These are phyloP conservation scores for Puccinia sorghi DNA, from an alignment of 1,284 basidiomycete species.

Conservation along the genomic window DNA sequence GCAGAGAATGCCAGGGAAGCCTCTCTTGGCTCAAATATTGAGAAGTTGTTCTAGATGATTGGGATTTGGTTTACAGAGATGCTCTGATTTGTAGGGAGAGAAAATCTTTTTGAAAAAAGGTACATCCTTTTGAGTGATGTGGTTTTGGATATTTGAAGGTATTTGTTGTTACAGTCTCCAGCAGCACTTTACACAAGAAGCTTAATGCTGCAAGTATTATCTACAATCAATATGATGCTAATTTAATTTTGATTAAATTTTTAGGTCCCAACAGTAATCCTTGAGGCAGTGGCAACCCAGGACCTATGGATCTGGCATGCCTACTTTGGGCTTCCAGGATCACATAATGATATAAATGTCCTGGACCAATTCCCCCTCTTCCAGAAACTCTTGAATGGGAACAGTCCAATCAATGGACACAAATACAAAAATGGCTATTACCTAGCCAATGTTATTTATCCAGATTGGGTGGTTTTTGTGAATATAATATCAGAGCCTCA, in stretches of 20 bases:
- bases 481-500: background rate
- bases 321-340: background rate
- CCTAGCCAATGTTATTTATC: background rate
- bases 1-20: conserved; percentile 18
- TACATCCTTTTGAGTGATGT: background rate
- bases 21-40: background rate
- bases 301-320: conserved; percentile 15
- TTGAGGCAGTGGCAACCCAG: background rate
- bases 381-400: background rate
- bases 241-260: background rate
- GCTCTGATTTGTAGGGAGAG: background rate
- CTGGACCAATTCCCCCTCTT: background rate
- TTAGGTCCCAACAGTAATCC: background rate
- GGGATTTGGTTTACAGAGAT: background rate
- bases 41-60: background rate
- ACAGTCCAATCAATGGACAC: background rate
- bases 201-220: background rate
- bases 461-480: no score
- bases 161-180: conserved; percentile 8
- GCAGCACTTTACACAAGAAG: conserved; percentile 9
- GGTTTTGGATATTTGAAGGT: conserved; percentile 14
- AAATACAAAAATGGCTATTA: background rate
- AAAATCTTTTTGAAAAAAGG: conserved; percentile 18
- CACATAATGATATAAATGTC: background rate
- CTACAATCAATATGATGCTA: no score